Evolutionary conservation across 1,139 yeast genomes (phyloP).

Genomic region (Candida tetrigidarum): DNA sequence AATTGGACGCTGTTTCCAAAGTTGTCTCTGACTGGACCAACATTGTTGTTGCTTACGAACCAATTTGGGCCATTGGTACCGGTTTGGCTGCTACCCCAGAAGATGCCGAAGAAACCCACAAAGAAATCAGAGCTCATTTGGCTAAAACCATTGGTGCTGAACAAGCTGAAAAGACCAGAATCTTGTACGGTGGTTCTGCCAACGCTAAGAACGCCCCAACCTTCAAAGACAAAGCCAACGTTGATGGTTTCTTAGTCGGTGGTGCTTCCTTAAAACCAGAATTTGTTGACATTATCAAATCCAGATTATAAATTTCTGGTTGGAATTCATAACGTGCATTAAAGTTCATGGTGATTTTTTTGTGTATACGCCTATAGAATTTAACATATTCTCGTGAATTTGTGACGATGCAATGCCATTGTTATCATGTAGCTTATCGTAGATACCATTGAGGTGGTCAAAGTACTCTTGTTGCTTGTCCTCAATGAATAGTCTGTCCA

Average conservation of each 20-base stretch:
- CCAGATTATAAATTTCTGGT: constrained; percentile 86
- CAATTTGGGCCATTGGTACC: constrained; percentile 99
- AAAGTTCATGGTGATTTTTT: constrained; percentile 4
- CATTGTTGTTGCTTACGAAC: constrained; percentile 97
- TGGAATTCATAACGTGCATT: constrained; percentile 9
- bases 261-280: constrained; percentile 99
- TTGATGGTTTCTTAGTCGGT: constrained; percentile 99
- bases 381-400: constrained; percentile 16
- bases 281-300: constrained; percentile 92
- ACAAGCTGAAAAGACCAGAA: constrained; percentile 80
- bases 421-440: constrained; percentile 16
- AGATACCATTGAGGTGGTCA: constrained; percentile 17
- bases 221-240: constrained; percentile 90
- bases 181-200: constrained; percentile 99
- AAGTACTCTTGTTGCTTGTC: constrained; percentile 15
- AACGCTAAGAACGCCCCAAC: constrained; percentile 92
- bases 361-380: constrained; percentile 14
- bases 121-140: constrained; percentile 83
- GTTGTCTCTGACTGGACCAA: constrained; percentile 88
- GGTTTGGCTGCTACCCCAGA: constrained; percentile 99
- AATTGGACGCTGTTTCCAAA: constrained; percentile 86
- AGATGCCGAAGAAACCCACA: constrained; percentile 96
- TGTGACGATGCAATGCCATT: constrained; percentile 12
- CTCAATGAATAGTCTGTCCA: constrained; percentile 30
- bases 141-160: constrained; percentile 74